These are phyloP conservation scores for Tylopilus vinaceipallidus DNA, from an alignment of 768 basidiomycete genomes.

Conservation along the genomic window DNA sequence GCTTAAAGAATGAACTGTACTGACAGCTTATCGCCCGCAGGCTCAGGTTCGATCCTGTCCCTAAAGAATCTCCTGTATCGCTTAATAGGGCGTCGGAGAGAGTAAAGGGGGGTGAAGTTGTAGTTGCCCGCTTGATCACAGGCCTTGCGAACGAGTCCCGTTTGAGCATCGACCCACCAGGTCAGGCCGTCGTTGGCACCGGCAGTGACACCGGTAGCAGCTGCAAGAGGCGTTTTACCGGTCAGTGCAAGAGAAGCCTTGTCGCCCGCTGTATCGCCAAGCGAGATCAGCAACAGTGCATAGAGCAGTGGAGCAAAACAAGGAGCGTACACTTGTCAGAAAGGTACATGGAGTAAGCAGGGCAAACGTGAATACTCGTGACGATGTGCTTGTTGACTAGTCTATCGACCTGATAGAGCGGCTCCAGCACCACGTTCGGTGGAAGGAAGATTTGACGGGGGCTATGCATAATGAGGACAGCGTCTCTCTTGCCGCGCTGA, in stretches of 20 bases:
- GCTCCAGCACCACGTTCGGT: slow-evolving; percentile 20
- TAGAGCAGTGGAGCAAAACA: neutral
- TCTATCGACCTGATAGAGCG: slow-evolving; percentile 23
- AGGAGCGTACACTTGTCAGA: slow-evolving; percentile 22
- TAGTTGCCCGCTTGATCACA: slow-evolving; percentile 12
- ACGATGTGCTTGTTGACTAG: slow-evolving; percentile 32
- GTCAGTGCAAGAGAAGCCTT: slow-evolving; percentile 22
- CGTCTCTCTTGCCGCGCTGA: slow-evolving; percentile 24
- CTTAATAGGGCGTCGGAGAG: slow-evolving; percentile 15
- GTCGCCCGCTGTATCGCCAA: slow-evolving; percentile 16
- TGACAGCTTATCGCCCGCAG: slow-evolving; percentile 18
- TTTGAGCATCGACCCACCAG: slow-evolving; percentile 19
- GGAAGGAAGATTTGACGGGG: slow-evolving; percentile 26
- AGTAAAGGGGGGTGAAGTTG: slow-evolving; percentile 22
- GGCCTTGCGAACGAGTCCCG: slow-evolving; percentile 21
- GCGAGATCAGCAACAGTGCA: neutral
- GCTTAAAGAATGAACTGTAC: slow-evolving; percentile 9
- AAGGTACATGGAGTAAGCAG: slow-evolving; percentile 34
- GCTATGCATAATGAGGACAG: slow-evolving; percentile 32
- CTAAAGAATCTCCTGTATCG: slow-evolving; percentile 15
- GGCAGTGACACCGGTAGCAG: neutral
- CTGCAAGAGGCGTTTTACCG: slow-evolving; percentile 5
- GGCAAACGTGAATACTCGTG: slow-evolving; percentile 30
- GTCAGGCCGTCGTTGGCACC: neutral
- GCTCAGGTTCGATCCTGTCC: slow-evolving; percentile 8